Evolutionary conservation across 805 yeast genomes (phyloP).

Genomic region (Naumovozyma dairenensis): DNA sequence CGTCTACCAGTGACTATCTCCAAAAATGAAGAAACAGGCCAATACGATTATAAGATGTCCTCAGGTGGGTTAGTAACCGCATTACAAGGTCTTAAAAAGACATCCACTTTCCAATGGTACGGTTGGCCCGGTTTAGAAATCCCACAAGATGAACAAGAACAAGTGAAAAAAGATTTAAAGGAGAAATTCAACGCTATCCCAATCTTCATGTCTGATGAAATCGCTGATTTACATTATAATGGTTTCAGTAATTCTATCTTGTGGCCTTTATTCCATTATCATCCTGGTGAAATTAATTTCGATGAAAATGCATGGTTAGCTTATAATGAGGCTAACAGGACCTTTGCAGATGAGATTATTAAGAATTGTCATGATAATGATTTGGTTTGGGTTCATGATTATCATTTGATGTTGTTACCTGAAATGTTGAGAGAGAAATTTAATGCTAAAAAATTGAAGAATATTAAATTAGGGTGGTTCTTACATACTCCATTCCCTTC

Average conservation of each 20-base stretch:
- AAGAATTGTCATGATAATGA: slow-evolving; percentile 69
- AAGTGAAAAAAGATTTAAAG: slow-evolving; percentile 60
- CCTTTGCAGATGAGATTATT: slow-evolving; percentile 69
- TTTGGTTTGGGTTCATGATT: slow-evolving; percentile 95
- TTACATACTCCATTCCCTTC: slow-evolving; percentile 98
- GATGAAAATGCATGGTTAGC: slow-evolving; percentile 98
- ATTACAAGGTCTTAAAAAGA: slow-evolving; percentile 76
- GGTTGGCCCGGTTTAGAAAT: slow-evolving; percentile 97
- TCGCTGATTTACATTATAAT: slow-evolving; percentile 93
- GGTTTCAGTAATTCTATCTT: slow-evolving; percentile 90
- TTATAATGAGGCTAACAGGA: slow-evolving; percentile 81
- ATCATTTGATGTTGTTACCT: slow-evolving; percentile 92
- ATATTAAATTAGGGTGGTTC: slow-evolving; percentile 82
- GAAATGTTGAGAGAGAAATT: slow-evolving; percentile 67
- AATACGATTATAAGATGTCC: slow-evolving; percentile 81
- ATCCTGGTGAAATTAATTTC: slow-evolving; percentile 97
- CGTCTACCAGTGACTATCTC: slow-evolving; percentile 90
- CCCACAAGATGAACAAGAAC: slow-evolving; percentile 61
- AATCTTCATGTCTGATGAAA: slow-evolving; percentile 72
- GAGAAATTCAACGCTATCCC: slow-evolving; percentile 84
- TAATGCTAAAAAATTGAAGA: slow-evolving; percentile 33
- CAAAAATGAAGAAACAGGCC: slow-evolving; percentile 44
- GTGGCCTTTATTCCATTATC: slow-evolving; percentile 98
- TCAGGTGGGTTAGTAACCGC: slow-evolving; percentile 98
- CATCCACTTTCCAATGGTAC: slow-evolving; percentile 85